Conservation (phyloP, 192 early-diverging fungal species). For the Podochytrium sp. region DNA sequence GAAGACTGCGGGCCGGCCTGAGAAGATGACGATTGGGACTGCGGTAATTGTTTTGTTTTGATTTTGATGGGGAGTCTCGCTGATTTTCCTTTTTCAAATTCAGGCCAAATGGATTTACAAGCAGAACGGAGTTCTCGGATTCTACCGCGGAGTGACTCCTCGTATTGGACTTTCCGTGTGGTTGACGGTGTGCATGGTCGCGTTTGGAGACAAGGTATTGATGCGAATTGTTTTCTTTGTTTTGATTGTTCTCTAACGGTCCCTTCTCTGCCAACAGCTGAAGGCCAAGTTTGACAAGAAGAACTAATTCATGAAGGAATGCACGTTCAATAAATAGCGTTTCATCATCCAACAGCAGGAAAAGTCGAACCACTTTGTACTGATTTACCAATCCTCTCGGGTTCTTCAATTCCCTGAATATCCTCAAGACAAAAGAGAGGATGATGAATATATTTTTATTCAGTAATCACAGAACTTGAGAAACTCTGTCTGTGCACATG, state of each 20-base stretch:
- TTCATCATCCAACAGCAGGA: too few species aligned
- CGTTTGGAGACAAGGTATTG: slow-evolving; percentile 61
- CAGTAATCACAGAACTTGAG: too few species aligned
- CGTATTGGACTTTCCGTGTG: slow-evolving; percentile 58
- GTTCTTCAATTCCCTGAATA: too few species aligned
- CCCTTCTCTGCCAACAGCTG: neutral
- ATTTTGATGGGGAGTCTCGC: neutral
- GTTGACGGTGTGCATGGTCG: slow-evolving; percentile 92
- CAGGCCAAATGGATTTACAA: slow-evolving; percentile 84
- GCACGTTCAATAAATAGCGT: too few species aligned
- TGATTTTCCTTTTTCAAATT: neutral
- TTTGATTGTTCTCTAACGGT: neutral
- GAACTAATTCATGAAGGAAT: too few species aligned
- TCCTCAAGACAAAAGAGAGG: too few species aligned
- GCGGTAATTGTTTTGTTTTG: slow-evolving; percentile 38
- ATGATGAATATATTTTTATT: too few species aligned
- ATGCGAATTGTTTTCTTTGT: neutral
- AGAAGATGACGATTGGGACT: slow-evolving; percentile 86
- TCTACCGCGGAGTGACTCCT: slow-evolving; percentile 73
- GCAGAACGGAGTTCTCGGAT: slow-evolving; percentile 88
- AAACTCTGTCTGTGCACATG: too few species aligned
- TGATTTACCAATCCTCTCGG: too few species aligned
- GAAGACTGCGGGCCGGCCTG: slow-evolving; percentile 83
- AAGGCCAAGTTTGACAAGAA: neutral
- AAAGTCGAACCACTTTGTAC: too few species aligned